Base-by-base conservation (phyloP, 768 basidiomycete species). In the Podaxis mareebaensis region DNA sequence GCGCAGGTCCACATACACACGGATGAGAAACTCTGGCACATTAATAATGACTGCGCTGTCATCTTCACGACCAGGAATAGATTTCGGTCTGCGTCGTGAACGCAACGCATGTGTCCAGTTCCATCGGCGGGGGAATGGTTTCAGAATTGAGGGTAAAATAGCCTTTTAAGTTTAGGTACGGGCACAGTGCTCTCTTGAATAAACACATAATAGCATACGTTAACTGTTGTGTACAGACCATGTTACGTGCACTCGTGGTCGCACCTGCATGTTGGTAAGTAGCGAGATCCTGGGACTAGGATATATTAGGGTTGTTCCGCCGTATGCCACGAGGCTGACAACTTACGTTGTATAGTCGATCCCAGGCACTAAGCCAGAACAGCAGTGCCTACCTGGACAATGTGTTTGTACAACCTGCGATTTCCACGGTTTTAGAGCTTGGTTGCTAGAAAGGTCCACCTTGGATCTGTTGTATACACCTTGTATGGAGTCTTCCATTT, bases 161-260 rank as follows among this genome's bases (percentile, higher is more conserved):
- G 44, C 59, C 60, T 65, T 65, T 65, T 55, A 61, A 56, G 64
- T 64, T 65, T 65, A 57, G 60, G 24, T 61, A 38, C 58, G 40
- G 10, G 24, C 38, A 28, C 46, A 36, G 51, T 53, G 22, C 22
- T 26, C 24, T 52, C 51, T 51, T 11, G 30, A 20, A 39, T n/a
- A 51, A 58, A 28, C 24, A 33, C 49, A 38, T 5, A 61, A 49
- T 28, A 51, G 49, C 17, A 30, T 22, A 28, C 60, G 24, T 36
- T 53, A 42, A 12, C 36, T 39, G 38, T 24, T 56, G 22, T 20
- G 22, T 42, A 56, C 38, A 52, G 36, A 40, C 15, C 10, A 20
- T 13, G 22, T 53, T 60, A 53, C 48, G 51, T 60, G 51, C 28
- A 39, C 30, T 52, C 49, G 36, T 60, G 58, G 58, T 28, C 36